Evolutionary conservation across 768 basidiomycete species (phyloP).

Genomic region (Boletus barrowsii): DNA sequence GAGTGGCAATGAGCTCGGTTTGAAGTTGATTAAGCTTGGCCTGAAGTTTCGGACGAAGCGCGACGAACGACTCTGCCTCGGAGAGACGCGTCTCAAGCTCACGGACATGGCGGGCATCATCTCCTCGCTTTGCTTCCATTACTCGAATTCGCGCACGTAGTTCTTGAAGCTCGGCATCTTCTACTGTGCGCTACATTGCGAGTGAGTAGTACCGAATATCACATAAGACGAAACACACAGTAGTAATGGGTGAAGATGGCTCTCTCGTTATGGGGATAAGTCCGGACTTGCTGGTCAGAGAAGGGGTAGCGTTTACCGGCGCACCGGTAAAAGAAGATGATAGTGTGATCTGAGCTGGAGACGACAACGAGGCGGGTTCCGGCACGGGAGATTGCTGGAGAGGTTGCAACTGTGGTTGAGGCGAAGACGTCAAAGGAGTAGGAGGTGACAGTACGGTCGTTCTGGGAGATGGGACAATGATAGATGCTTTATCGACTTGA

Average conservation of each 20-base stretch:
- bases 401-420: conserved; percentile 23
- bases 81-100: conserved; percentile 81
- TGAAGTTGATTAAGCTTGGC: conserved; percentile 81
- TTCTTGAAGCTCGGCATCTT: conserved; percentile 73
- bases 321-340: conserved; percentile 16
- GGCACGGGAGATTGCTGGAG: conserved; percentile 20
- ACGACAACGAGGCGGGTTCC: conserved; percentile 2
- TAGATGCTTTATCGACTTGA: conserved; percentile 21
- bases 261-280: conserved; percentile 23
- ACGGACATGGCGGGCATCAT: conserved; percentile 81
- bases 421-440: conserved; percentile 32
- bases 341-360: conserved; percentile 16
- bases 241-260: conserved; percentile 25
- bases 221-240: conserved; percentile 12
- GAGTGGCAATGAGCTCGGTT: conserved; percentile 70
- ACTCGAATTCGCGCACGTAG: conserved; percentile 79
- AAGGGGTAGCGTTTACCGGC: not conserved
- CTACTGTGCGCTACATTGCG: conserved; percentile 28
- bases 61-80: conserved; percentile 81
- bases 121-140: conserved; percentile 81
- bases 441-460: conserved; percentile 40
- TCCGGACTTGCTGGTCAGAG: conserved; percentile 5
- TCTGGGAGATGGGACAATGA: conserved; percentile 25
- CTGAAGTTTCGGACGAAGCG: conserved; percentile 86
- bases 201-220: conserved; percentile 9